phyloP scores from a whole-genome alignment of 176 grass and related monocot genomes.

The Thinopyrum elongatum region DNA sequence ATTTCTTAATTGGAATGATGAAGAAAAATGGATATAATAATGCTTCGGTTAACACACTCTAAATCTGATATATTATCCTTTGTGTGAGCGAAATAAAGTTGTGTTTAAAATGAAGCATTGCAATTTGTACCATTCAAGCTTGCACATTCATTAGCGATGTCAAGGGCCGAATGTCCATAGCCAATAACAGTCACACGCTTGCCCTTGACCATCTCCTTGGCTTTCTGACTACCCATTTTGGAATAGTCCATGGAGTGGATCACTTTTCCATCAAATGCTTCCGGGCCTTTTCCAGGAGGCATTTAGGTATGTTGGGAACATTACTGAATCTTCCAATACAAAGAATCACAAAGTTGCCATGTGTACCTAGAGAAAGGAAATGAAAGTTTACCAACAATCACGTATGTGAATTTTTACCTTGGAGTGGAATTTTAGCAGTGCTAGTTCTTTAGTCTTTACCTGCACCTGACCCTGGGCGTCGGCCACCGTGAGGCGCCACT shows the following conservation, averaged over 20 bases:
- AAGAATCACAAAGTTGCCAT: conserved; percentile 46
- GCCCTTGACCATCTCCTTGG: conserved; percentile 38
- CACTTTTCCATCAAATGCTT: conserved; percentile 19
- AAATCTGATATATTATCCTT: too few species aligned
- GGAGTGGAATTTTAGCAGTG: too few species aligned
- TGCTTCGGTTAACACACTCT: too few species aligned
- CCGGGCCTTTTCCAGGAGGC: neutral
- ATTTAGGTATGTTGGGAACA: conserved; percentile 44
- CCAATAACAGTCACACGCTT: conserved; percentile 51
- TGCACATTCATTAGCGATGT: conserved; percentile 52
- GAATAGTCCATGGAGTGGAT: conserved; percentile 59
- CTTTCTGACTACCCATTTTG: conserved; percentile 44
- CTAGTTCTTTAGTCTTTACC: too few species aligned
- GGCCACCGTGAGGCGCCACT: neutral
- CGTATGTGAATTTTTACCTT: too few species aligned
- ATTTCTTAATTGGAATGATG: too few species aligned
- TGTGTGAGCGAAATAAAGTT: conserved; percentile 13
- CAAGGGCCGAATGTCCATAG: conserved; percentile 59
- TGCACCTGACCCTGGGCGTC: neutral
- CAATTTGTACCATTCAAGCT: conserved; percentile 30
- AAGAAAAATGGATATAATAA: too few species aligned
- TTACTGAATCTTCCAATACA: conserved; percentile 61
- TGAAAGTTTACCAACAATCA: too few species aligned
- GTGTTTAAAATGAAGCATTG: neutral
- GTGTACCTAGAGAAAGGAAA: neutral